Evolutionary conservation across 164 flowering plant genomes (phyloP).

Genomic region (Dillenia turbinata): DNA sequence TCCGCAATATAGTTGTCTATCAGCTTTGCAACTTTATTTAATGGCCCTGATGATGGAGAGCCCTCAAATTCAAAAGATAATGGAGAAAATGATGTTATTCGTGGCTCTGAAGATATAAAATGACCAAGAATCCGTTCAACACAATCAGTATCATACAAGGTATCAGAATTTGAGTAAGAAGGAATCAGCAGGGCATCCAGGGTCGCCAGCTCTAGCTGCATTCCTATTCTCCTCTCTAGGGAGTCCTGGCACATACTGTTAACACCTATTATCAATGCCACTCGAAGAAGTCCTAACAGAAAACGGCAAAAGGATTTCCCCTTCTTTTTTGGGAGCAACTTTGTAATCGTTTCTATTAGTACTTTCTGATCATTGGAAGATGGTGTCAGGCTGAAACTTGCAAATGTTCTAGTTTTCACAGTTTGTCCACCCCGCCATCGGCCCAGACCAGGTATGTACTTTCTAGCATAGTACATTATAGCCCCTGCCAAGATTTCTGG

Average conservation of each 20-base stretch:
- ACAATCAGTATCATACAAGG: constrained; percentile 69
- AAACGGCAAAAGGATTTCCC: constrained; percentile 82
- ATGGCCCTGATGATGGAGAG: constrained; percentile 54
- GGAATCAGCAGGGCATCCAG: constrained; percentile 82
- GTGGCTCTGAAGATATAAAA: constrained; percentile 56
- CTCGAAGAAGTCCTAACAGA: constrained; percentile 77
- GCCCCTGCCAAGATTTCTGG: constrained; percentile 71
- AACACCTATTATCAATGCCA: constrained; percentile 69
- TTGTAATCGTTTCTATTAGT: constrained; percentile 62
- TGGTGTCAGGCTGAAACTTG: constrained; percentile 66
- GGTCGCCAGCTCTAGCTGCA: constrained; percentile 78
- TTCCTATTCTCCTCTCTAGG: constrained; percentile 76
- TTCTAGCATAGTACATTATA: constrained; percentile 72
- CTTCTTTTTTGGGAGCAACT: constrained; percentile 69
- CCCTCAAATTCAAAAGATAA: constrained; percentile 44
- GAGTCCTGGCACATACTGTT: constrained; percentile 45
- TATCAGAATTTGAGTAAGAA: constrained; percentile 77
- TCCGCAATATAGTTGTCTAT: constrained; percentile 83
- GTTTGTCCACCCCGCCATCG: constrained; percentile 65
- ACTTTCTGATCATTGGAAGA: constrained; percentile 56
- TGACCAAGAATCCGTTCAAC: constrained; percentile 64
- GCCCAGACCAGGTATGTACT: constrained; percentile 76
- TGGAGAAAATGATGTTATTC: constrained; percentile 49
- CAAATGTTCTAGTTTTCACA: constrained; percentile 42
- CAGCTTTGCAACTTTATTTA: constrained; percentile 63